Evolutionary conservation across 768 basidiomycete species (phyloP).

Genomic region (Serpula lacrymans): DNA sequence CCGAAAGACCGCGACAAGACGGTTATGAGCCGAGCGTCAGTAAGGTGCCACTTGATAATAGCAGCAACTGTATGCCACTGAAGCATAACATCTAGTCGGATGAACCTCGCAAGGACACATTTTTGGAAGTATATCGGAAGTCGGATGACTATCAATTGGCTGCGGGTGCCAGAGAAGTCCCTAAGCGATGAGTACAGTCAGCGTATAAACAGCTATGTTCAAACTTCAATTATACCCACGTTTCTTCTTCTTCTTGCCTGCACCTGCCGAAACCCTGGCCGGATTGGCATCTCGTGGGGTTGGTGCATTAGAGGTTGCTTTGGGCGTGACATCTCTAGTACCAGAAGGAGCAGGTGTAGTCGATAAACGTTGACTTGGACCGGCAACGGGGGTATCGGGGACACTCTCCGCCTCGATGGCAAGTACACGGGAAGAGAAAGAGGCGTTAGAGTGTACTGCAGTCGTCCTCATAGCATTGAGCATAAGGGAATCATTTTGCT

Average conservation of each 20-base stretch:
- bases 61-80: no score
- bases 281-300: slow-evolving; percentile 42
- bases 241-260: slow-evolving; percentile 74
- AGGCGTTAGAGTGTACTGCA: slow-evolving; percentile 60
- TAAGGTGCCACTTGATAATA: no score
- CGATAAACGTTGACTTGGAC: slow-evolving; percentile 26
- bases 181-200: no score
- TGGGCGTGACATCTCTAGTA: slow-evolving; percentile 28
- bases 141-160: not conserved
- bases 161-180: slow-evolving; percentile 23
- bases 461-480: slow-evolving; percentile 80
- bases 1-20: no score
- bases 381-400: slow-evolving; percentile 22
- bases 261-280: slow-evolving; percentile 46
- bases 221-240: slow-evolving; percentile 41
- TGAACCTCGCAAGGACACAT: not conserved
- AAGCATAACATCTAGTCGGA: no score
- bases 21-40: no score
- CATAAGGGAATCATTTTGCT: slow-evolving; percentile 64
- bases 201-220: slow-evolving; percentile 5
- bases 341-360: slow-evolving; percentile 33
- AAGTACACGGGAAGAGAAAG: slow-evolving; percentile 41
- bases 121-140: not conserved
- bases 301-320: slow-evolving; percentile 28
- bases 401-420: slow-evolving; percentile 24